Conservation (phyloP, 2,329 filamentous ascomycete genomes). For the Microdochium paspali region DNA sequence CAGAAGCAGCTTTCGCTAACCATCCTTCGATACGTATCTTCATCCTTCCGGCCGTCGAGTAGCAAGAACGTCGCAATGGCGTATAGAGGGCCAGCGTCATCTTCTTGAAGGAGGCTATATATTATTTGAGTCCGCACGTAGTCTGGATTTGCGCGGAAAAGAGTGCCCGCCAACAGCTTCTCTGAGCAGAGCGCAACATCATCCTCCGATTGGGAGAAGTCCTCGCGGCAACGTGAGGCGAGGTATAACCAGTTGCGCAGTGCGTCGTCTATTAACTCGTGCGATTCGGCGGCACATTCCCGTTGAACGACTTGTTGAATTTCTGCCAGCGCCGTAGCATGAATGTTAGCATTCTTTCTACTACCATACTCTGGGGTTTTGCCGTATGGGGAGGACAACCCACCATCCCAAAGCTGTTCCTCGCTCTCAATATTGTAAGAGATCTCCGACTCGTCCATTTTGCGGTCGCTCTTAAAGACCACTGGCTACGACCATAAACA, state of each 20-base stretch:
- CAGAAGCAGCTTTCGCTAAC: slow-evolving; percentile 76
- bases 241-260: slow-evolving; percentile 78
- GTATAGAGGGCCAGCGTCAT: slow-evolving; percentile 71
- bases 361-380: slow-evolving; percentile 1
- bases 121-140: slow-evolving; percentile 92
- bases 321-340: slow-evolving; percentile 22
- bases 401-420: slow-evolving; percentile 85
- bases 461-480: slow-evolving; percentile 7
- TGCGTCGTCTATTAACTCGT: slow-evolving; percentile 68
- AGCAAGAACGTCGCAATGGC: slow-evolving; percentile 76
- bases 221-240: slow-evolving; percentile 65
- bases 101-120: slow-evolving; percentile 83
- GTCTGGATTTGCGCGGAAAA: slow-evolving; percentile 67
- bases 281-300: slow-evolving; percentile 31
- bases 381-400: slow-evolving; percentile 21
- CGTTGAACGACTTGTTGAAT: slow-evolving; percentile 35
- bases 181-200: slow-evolving; percentile 75
- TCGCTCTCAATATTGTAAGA: slow-evolving; percentile 64
- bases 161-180: slow-evolving; percentile 62
- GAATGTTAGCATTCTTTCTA: not conserved
- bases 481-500: not conserved
- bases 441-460: slow-evolving; percentile 56
- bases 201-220: slow-evolving; percentile 66
- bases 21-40: slow-evolving; percentile 77
- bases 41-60: slow-evolving; percentile 73